A percentile compares a stretch with the other conserved stretches of the same genome.
These are phyloP conservation scores for Cadophora sp. DNA, from an alignment of 2,329 filamentous ascomycete genomes.

Conservation along the genomic window DNA sequence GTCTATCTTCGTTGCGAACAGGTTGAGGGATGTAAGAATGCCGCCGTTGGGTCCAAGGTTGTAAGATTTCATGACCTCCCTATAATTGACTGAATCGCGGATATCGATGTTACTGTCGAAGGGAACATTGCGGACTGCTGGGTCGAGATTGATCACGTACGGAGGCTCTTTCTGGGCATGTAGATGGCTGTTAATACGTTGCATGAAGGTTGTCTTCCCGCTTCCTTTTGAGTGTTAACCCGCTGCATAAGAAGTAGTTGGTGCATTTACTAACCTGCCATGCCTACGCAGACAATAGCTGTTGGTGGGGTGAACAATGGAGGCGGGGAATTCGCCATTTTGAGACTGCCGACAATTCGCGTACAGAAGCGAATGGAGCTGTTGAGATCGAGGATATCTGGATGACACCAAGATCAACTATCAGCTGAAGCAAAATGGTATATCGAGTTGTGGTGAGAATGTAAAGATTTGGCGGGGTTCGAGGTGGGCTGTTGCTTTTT, in stretches of 20 bases:
- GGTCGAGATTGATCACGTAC: slow-evolving; percentile 97
- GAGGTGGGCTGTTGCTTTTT: slow-evolving; percentile 34
- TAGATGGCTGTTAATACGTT: slow-evolving; percentile 92
- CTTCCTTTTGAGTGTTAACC: slow-evolving; percentile 62
- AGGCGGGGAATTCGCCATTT: slow-evolving; percentile 49
- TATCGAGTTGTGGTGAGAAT: not conserved
- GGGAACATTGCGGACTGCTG: slow-evolving; percentile 89
- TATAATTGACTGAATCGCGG: slow-evolving; percentile 98
- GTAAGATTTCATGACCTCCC: slow-evolving; percentile 99
- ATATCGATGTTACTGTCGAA: slow-evolving; percentile 99
- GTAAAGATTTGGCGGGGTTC: slow-evolving; percentile 31
- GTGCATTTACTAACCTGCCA: slow-evolving; percentile 71
- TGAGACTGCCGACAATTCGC: not conserved
- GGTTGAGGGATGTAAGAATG: slow-evolving; percentile 92
- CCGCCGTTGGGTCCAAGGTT: slow-evolving; percentile 97
- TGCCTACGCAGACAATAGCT: slow-evolving; percentile 92
- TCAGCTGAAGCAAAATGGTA: not conserved
- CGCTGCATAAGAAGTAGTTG: not conserved
- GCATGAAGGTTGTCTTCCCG: slow-evolving; percentile 99
- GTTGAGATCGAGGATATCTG: not conserved
- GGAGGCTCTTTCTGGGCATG: slow-evolving; percentile 82
- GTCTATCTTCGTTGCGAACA: slow-evolving; percentile 98
- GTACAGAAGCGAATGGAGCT: not conserved
- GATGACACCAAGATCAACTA: not conserved
- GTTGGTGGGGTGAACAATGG: slow-evolving; percentile 59